phyloP scores from a whole-genome alignment of 495 filamentous ascomycete genomes.

The Talaromyces liani region DNA sequence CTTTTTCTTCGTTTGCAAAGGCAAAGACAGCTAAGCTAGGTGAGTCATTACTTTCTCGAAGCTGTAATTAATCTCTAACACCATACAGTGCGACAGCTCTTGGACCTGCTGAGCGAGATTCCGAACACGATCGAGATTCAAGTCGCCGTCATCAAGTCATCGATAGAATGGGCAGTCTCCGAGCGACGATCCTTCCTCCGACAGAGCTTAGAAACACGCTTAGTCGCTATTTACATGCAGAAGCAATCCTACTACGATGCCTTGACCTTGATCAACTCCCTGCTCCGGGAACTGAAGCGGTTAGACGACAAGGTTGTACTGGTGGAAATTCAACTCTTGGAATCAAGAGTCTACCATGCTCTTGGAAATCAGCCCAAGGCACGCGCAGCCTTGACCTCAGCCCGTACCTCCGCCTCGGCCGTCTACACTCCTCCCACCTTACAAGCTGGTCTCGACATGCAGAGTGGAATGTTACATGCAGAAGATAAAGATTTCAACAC shows the following conservation, averaged over 20 bases:
- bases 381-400: conserved; percentile 87
- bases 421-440: conserved; percentile 95
- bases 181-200: conserved; percentile 91
- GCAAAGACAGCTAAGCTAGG: conserved; percentile 98
- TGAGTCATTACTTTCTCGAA: conserved; percentile 33
- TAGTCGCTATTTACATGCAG: conserved; percentile 89
- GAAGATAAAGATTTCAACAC: conserved; percentile 99
- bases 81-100: conserved; percentile 81
- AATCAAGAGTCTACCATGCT: conserved; percentile 95
- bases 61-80: not conserved
- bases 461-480: conserved; percentile 95
- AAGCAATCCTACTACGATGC: conserved; percentile 96
- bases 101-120: conserved; percentile 90
- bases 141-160: conserved; percentile 88
- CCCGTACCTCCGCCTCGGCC: conserved; percentile 87
- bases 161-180: conserved; percentile 97
- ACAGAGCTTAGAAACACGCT: conserved; percentile 93
- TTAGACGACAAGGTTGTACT: conserved; percentile 97
- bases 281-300: conserved; percentile 92
- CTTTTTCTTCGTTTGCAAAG: conserved; percentile 92
- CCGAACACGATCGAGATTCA: conserved; percentile 91
- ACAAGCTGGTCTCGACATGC: conserved; percentile 96
- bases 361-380: conserved; percentile 95
- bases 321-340: conserved; percentile 97
- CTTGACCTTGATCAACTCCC: conserved; percentile 88